A percentile compares a stretch with the other conserved stretches of the same genome.
phyloP scores from a whole-genome alignment of 192 early-diverging fungal genomes.

The Coemansia sp. region DNA sequence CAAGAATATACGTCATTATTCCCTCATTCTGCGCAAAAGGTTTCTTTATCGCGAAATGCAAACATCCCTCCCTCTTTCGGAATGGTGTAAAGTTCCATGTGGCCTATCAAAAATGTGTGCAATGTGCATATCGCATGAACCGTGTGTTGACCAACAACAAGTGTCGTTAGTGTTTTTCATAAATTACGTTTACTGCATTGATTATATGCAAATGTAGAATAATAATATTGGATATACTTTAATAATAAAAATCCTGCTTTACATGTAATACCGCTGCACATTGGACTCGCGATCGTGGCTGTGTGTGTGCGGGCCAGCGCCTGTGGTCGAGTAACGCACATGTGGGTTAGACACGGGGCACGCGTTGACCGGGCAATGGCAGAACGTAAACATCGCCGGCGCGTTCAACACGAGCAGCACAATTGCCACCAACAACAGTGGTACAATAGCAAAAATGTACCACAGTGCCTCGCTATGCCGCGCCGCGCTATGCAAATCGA shows the following conservation, averaged over 20 bases:
- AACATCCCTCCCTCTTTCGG: not conserved
- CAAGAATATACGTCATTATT: not conserved
- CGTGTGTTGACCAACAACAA: not conserved
- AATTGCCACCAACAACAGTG: conserved; percentile 36
- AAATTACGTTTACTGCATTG: not conserved
- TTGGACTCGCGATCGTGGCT: conserved; percentile 30
- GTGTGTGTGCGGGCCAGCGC: conserved; percentile 16
- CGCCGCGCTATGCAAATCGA: conserved; percentile 30
- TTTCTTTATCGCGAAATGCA: not conserved
- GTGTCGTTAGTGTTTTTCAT: not conserved
- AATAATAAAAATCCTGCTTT: conserved; percentile 7
- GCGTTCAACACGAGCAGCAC: conserved; percentile 49
- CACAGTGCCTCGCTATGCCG: conserved; percentile 52
- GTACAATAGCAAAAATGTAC: conserved; percentile 49
- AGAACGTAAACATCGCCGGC: conserved; percentile 50
- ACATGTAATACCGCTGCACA: conserved; percentile 46
- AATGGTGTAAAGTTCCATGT: not conserved
- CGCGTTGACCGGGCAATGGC: conserved; percentile 48
- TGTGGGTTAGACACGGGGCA: conserved; percentile 49
- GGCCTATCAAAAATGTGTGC: too few species aligned
- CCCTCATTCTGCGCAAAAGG: not conserved
- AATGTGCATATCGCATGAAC: too few species aligned
- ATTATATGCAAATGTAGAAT: conserved; percentile 3
- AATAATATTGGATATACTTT: not conserved
- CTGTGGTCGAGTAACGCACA: conserved; percentile 29